These are phyloP conservation scores for Podosphaera fusca DNA, from an alignment of 2,329 filamentous ascomycete genomes.

Conservation along the genomic window DNA sequence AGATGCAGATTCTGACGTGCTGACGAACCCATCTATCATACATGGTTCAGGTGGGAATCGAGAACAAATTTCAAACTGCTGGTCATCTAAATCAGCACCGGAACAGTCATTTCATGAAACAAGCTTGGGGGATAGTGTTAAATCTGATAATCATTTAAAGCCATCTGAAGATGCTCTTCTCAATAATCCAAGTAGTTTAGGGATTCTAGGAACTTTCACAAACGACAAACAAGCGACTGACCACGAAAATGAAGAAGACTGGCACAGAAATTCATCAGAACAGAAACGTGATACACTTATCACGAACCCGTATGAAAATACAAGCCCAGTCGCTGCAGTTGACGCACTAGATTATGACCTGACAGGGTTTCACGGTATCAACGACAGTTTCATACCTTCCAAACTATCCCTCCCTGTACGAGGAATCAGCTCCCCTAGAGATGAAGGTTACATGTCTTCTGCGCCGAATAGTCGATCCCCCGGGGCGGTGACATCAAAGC, in stretches of 20 bases:
- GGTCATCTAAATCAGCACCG: constrained; percentile 33
- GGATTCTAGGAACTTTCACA: constrained; percentile 18
- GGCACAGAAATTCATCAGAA: constrained; percentile 37
- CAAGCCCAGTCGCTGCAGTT: constrained; percentile 32
- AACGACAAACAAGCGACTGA: constrained; percentile 22
- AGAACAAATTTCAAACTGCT: constrained; percentile 20
- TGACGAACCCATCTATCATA: constrained; percentile 68
- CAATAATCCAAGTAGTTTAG: constrained; percentile 30
- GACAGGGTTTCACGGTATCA: constrained; percentile 16
- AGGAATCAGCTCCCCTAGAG: constrained; percentile 36
- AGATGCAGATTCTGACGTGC: constrained; percentile 38
- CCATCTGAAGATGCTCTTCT: constrained; percentile 16
- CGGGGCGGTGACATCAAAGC: constrained; percentile 23
- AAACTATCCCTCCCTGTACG: constrained; percentile 21
- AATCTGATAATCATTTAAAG: constrained; percentile 12
- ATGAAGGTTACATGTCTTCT: constrained; percentile 84
- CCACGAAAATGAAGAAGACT: constrained; percentile 37
- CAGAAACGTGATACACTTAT: constrained; percentile 41
- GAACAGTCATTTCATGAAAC: constrained; percentile 10
- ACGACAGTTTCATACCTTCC: constrained; percentile 20
- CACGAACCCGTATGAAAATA: constrained; percentile 43
- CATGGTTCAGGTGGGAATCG: constrained; percentile 40
- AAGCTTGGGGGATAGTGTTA: constrained; percentile 2
- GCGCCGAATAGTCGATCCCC: constrained; percentile 30
- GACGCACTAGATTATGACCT: constrained; percentile 20